A percentile compares a stretch with the other conserved stretches of the same genome.
Evolutionary conservation across 306 rosid species (phyloP).

Genomic region (Lablab purpureus): DNA sequence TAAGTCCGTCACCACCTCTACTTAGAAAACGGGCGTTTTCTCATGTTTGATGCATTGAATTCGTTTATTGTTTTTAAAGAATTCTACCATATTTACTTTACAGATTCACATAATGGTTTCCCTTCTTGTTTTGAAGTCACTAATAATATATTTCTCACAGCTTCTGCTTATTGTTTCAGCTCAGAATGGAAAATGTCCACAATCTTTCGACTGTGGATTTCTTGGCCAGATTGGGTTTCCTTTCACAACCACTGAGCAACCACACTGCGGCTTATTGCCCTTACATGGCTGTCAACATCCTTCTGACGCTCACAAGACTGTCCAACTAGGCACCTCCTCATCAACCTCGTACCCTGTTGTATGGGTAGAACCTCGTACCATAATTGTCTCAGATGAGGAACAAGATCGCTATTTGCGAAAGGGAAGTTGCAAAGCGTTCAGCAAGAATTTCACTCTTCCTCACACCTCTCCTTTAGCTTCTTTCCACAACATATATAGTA

Average conservation of each 20-base stretch:
- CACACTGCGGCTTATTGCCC: constrained; percentile 41
- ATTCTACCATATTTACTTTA: too few relatives aligned
- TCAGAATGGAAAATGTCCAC: constrained; percentile 29
- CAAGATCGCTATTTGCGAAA: background rate
- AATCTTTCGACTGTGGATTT: constrained; percentile 13
- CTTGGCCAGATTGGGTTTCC: constrained; percentile 42
- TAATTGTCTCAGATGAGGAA: background rate
- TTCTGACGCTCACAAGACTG: background rate
- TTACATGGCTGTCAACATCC: constrained; percentile 12
- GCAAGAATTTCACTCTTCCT: constrained; percentile 33
- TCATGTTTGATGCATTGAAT: background rate
- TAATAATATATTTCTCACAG: background rate
- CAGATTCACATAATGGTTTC: background rate
- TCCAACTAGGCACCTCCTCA: constrained; percentile 7
- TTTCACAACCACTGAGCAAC: constrained; percentile 19
- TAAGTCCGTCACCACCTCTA: background rate
- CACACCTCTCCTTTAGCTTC: constrained; percentile 24
- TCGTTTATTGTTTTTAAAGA: background rate
- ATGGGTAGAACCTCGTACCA: background rate
- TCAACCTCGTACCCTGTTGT: background rate
- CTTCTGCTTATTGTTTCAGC: constrained; percentile 26
- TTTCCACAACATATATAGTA: background rate
- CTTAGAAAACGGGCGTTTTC: background rate
- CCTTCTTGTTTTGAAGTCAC: background rate
- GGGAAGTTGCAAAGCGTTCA: constrained; percentile 30